A percentile compares a stretch with the other conserved stretches of the same genome.
Conservation (phyloP, 2,329 filamentous ascomycete species). For the Penicillium sp. region DNA sequence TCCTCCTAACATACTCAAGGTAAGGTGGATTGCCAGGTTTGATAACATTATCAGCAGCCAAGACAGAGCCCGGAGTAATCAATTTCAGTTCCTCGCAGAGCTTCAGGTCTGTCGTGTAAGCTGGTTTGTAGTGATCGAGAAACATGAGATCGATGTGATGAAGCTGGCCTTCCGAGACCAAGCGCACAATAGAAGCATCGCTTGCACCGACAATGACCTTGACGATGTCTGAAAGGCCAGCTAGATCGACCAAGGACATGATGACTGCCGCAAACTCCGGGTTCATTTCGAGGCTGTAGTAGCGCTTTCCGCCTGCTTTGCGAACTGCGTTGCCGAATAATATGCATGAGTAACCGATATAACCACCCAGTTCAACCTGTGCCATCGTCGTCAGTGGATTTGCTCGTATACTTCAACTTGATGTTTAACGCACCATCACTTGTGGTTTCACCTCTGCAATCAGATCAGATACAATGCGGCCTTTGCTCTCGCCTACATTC, state of each 20-base stretch:
- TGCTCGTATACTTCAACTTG: neutral
- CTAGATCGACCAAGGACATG: slow-evolving; percentile 66
- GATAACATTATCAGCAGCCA: slow-evolving; percentile 49
- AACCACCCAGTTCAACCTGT: slow-evolving; percentile 67
- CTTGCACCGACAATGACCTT: slow-evolving; percentile 69
- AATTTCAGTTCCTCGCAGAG: slow-evolving; percentile 71
- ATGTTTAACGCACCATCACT: slow-evolving; percentile 56
- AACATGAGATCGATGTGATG: slow-evolving; percentile 71
- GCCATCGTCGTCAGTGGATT: neutral
- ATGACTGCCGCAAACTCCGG: slow-evolving; percentile 72
- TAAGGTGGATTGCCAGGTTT: slow-evolving; percentile 49
- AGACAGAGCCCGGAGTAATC: slow-evolving; percentile 56
- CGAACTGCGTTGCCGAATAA: slow-evolving; percentile 68
- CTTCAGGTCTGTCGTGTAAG: slow-evolving; percentile 73
- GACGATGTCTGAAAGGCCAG: slow-evolving; percentile 68
- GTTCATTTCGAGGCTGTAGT: slow-evolving; percentile 71
- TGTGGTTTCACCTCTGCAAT: slow-evolving; percentile 67
- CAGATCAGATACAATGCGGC: slow-evolving; percentile 66
- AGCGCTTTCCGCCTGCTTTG: slow-evolving; percentile 62
- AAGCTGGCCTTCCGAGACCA: slow-evolving; percentile 56
- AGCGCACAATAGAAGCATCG: slow-evolving; percentile 60
- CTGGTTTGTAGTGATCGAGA: slow-evolving; percentile 77
- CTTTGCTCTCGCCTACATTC: slow-evolving; percentile 78
- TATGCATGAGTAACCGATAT: slow-evolving; percentile 77
- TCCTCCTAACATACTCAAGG: slow-evolving; percentile 66